A percentile compares a stretch with the other conserved stretches of the same genome.
Conservation (phyloP, 164 flowering plant genomes). For the Piper longum region DNA sequence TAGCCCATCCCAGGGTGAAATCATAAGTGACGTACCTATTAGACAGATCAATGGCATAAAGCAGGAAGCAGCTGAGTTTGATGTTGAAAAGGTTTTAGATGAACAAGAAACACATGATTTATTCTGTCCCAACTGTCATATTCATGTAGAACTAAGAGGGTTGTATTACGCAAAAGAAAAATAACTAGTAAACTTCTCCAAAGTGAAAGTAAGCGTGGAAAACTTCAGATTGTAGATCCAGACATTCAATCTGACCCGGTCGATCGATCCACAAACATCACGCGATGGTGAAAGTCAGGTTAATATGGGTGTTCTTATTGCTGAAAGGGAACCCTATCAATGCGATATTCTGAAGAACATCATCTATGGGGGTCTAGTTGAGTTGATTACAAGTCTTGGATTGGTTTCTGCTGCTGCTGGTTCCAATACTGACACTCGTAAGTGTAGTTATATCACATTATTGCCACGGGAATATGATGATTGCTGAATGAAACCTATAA, state of each 20-base stretch:
- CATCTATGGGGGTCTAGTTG: conserved; percentile 80
- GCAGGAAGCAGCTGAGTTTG: conserved; percentile 26
- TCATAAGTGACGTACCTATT: conserved; percentile 4
- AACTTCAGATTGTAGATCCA: conserved; percentile 10
- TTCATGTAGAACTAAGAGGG: conserved; percentile 63
- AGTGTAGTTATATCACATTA: conserved; percentile 12
- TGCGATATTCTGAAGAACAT: conserved; percentile 67
- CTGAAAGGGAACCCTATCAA: conserved; percentile 6
- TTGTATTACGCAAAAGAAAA: conserved; percentile 53
- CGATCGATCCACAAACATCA: neutral
- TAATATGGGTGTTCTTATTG: conserved; percentile 1
- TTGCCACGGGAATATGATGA: neutral
- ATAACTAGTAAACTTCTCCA: conserved; percentile 12
- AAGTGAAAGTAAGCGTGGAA: conserved; percentile 19
- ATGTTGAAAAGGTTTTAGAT: conserved; percentile 46
- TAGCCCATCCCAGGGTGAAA: neutral
- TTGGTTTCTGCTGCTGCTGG: conserved; percentile 87
- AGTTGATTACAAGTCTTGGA: conserved; percentile 65
- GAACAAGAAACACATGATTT: conserved; percentile 79
- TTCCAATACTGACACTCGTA: conserved; percentile 60
- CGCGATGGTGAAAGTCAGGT: conserved; percentile 4
- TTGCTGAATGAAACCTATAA: no score
- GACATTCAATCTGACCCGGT: conserved; percentile 4
- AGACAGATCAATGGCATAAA: conserved; percentile 14
- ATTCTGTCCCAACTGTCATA: conserved; percentile 72